Conservation (phyloP, 495 filamentous ascomycete genomes). For the Penicillium alfredii region DNA sequence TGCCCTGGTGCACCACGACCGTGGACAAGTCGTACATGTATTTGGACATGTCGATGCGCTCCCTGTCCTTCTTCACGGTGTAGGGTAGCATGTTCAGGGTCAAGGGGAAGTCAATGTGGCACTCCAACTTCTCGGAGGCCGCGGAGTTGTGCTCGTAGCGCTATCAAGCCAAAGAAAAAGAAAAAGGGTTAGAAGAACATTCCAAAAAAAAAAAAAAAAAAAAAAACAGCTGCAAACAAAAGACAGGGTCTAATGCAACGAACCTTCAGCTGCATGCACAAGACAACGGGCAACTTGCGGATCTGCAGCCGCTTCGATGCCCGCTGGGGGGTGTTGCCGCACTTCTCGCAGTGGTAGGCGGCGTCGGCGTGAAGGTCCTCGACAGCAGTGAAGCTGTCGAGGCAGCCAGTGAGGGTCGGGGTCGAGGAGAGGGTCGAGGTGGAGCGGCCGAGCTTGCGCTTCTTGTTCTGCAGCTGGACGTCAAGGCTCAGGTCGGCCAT, state of each 20-base stretch:
- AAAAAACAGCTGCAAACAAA: no score
- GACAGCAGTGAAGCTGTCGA: constrained; percentile 70
- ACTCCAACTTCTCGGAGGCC: constrained; percentile 70
- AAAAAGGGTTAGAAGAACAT: not conserved
- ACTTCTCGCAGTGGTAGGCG: constrained; percentile 69
- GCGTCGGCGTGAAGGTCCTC: constrained; percentile 69
- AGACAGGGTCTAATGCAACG: no score
- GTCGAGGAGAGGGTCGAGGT: constrained; percentile 28
- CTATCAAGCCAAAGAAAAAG: constrained; percentile 32
- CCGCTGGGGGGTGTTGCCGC: constrained; percentile 58
- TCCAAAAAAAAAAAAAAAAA: no score
- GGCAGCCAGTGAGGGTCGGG: constrained; percentile 64
- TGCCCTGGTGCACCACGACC: constrained; percentile 77
- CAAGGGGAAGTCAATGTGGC: constrained; percentile 75
- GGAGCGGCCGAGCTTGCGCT: constrained; percentile 42
- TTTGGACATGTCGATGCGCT: constrained; percentile 37
- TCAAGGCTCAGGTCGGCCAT: constrained; percentile 84
- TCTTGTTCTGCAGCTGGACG: constrained; percentile 53
- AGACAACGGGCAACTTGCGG: constrained; percentile 70
- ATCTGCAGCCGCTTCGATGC: constrained; percentile 77
- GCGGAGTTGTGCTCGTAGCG: constrained; percentile 70
- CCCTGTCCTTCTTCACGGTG: constrained; percentile 54
- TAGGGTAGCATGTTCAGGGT: constrained; percentile 83
- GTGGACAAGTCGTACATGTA: constrained; percentile 76
- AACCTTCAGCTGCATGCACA: constrained; percentile 92